Percentiles rank a stretch among this genome's conserved stretches.
Evolutionary conservation across 2,329 filamentous ascomycete species (phyloP).

Genomic region (Nectriaceae sp.): DNA sequence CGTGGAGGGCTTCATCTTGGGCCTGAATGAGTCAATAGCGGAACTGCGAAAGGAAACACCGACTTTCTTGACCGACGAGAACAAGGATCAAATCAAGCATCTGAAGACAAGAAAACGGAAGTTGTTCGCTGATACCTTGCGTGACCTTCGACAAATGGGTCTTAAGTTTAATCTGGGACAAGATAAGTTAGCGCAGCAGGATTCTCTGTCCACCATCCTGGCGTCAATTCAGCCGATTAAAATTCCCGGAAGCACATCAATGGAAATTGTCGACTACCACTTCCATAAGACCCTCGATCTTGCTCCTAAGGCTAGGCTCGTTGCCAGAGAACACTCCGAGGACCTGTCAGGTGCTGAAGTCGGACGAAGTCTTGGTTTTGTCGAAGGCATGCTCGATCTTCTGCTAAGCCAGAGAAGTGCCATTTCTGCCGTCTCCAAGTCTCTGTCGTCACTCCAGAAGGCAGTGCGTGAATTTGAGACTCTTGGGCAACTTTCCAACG

Average conservation of each 20-base stretch:
- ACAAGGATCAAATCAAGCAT: constrained; percentile 80
- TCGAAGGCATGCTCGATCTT: constrained; percentile 83
- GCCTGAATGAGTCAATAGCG: constrained; percentile 66
- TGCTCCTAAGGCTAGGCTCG: constrained; percentile 66
- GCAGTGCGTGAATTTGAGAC: constrained; percentile 38
- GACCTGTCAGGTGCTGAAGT: constrained; percentile 84
- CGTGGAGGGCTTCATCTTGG: constrained; percentile 68
- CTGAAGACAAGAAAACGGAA: constrained; percentile 89
- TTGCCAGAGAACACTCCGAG: constrained; percentile 73
- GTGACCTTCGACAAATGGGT: constrained; percentile 83
- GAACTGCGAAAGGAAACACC: constrained; percentile 86
- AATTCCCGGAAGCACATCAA: constrained; percentile 24
- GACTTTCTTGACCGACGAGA: constrained; percentile 78
- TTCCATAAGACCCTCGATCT: constrained; percentile 80
- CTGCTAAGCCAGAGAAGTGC: constrained; percentile 59
- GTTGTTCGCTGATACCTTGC: constrained; percentile 85
- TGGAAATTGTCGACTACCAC: constrained; percentile 61
- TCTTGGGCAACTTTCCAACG: constrained; percentile 33
- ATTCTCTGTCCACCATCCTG: constrained; percentile 69
- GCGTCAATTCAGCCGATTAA: constrained; percentile 52
- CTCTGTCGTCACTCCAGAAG: constrained; percentile 41
- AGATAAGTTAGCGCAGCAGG: constrained; percentile 72
- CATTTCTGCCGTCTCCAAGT: constrained; percentile 43
- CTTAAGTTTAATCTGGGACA: constrained; percentile 80
- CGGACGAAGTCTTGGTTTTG: constrained; percentile 73